Percentiles rank a stretch among this genome's conserved stretches.
phyloP scores from a whole-genome alignment of 1,284 basidiomycete species.

The Xerocomus amazonicus region DNA sequence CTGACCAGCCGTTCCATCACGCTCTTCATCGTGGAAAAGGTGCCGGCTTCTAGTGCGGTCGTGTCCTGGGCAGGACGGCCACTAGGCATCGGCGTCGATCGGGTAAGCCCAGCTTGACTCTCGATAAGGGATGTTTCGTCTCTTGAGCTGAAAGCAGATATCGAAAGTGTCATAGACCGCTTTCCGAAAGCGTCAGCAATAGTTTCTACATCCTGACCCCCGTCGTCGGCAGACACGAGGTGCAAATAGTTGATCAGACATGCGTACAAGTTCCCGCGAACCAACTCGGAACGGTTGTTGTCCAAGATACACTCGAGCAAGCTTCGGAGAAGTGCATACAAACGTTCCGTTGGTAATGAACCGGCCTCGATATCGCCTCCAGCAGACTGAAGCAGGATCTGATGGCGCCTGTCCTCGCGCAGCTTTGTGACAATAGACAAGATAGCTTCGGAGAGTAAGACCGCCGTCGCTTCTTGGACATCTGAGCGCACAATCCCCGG shows the following conservation, averaged over 20 bases:
- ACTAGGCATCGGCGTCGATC: conserved; percentile 27
- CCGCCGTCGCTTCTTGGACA: conserved; percentile 68
- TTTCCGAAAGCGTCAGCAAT: conserved; percentile 30
- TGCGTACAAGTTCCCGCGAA: conserved; percentile 97
- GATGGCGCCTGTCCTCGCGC: conserved; percentile 70
- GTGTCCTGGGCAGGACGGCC: conserved; percentile 21
- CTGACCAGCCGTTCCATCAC: conserved; percentile 73
- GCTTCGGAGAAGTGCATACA: conserved; percentile 73
- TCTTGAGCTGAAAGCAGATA: conserved; percentile 37
- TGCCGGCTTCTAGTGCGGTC: conserved; percentile 58
- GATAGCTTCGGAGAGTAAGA: conserved; percentile 79
- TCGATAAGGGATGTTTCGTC: conserved; percentile 40
- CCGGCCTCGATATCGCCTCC: conserved; percentile 62
- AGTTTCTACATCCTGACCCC: conserved; percentile 8
- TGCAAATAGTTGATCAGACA: conserved; percentile 87
- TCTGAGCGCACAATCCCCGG: conserved; percentile 60
- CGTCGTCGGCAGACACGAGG: conserved; percentile 47
- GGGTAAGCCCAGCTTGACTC: conserved; percentile 32
- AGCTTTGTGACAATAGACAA: conserved; percentile 83
- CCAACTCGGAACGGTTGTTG: conserved; percentile 77
- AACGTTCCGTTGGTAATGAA: conserved; percentile 73
- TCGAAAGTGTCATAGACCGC: conserved; percentile 24
- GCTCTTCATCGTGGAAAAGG: conserved; percentile 59
- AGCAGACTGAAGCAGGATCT: conserved; percentile 59
- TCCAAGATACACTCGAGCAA: conserved; percentile 77